Evolutionary conservation across 805 yeast species (phyloP).

Genomic region (Groenewaldozyma tartarivorans): DNA sequence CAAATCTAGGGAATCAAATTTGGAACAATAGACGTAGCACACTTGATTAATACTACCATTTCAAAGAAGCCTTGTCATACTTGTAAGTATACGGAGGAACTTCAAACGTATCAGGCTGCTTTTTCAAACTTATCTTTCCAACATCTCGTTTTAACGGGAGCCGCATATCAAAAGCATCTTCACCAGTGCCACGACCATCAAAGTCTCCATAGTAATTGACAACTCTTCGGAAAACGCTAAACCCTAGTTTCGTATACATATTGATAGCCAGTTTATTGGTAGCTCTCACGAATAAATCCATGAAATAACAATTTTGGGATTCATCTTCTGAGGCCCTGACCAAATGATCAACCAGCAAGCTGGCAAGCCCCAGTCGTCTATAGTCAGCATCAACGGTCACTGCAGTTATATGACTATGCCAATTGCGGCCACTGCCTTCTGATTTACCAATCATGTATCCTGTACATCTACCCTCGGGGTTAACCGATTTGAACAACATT

Average conservation of each 20-base stretch:
- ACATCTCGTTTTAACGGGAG: conserved; percentile 30
- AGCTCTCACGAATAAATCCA: conserved; percentile 87
- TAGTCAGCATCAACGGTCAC: conserved; percentile 80
- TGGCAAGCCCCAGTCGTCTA: conserved; percentile 79
- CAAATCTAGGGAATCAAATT: too few species aligned
- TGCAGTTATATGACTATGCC: conserved; percentile 97
- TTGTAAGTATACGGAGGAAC: conserved; percentile 18
- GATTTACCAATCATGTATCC: conserved; percentile 83
- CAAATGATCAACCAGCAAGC: conserved; percentile 62
- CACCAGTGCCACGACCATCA: conserved; percentile 41
- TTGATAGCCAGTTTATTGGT: conserved; percentile 72
- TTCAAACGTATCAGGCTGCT: conserved; percentile 22
- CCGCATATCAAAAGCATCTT: conserved; percentile 73
- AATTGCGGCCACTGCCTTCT: conserved; percentile 74
- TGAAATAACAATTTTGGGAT: conserved; percentile 75
- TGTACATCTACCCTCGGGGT: conserved; percentile 30
- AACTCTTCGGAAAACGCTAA: conserved; percentile 75
- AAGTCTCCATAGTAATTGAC: conserved; percentile 61
- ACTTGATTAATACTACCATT: too few species aligned
- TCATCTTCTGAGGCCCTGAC: conserved; percentile 64
- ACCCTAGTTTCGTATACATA: conserved; percentile 80
- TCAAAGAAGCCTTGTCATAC: conserved; percentile 12
- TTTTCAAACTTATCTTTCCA: conserved; percentile 19
- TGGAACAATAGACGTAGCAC: too few species aligned
- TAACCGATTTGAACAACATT: conserved; percentile 65